Percentiles rank a stretch among this genome's conserved stretches.
These are phyloP conservation scores for Botrytis medusae DNA, from an alignment of 2,329 filamentous ascomycete species.

Conservation along the genomic window DNA sequence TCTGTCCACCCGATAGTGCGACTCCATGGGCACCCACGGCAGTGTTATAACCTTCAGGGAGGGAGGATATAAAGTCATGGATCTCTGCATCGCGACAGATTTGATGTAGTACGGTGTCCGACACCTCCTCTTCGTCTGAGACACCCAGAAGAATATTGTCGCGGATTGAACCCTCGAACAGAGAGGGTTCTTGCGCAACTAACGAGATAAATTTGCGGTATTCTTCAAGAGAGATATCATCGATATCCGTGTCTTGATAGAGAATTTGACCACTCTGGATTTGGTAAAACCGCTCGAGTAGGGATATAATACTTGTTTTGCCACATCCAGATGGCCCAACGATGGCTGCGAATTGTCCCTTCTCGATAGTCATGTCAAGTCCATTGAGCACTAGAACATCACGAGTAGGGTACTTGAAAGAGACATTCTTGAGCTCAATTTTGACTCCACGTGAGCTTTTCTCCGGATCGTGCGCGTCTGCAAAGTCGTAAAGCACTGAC, in stretches of 20 bases:
- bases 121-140: slow-evolving; percentile 34
- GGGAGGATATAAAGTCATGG: slow-evolving; percentile 52
- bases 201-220: slow-evolving; percentile 67
- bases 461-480: slow-evolving; percentile 34
- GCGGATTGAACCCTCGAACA: slow-evolving; percentile 62
- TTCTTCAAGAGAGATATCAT: slow-evolving; percentile 56
- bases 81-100: slow-evolving; percentile 53
- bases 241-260: slow-evolving; percentile 61
- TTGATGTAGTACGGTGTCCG: slow-evolving; percentile 50
- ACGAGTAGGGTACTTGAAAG: slow-evolving; percentile 62
- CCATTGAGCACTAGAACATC: slow-evolving; percentile 57
- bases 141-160: slow-evolving; percentile 73
- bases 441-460: slow-evolving; percentile 45
- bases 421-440: slow-evolving; percentile 56
- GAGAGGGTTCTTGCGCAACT: slow-evolving; percentile 71
- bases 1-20: slow-evolving; percentile 54
- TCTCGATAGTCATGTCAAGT: slow-evolving; percentile 58
- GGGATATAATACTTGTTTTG: slow-evolving; percentile 57
- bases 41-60: slow-evolving; percentile 52
- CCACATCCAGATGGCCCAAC: slow-evolving; percentile 62
- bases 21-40: slow-evolving; percentile 48
- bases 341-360: slow-evolving; percentile 68
- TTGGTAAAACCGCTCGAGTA: slow-evolving; percentile 71
- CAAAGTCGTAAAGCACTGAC: slow-evolving; percentile 20
- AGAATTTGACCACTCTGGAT: slow-evolving; percentile 62